These are phyloP conservation scores for Cystobasidium onofrii DNA, from an alignment of 768 basidiomycete genomes.

Conservation along the genomic window DNA sequence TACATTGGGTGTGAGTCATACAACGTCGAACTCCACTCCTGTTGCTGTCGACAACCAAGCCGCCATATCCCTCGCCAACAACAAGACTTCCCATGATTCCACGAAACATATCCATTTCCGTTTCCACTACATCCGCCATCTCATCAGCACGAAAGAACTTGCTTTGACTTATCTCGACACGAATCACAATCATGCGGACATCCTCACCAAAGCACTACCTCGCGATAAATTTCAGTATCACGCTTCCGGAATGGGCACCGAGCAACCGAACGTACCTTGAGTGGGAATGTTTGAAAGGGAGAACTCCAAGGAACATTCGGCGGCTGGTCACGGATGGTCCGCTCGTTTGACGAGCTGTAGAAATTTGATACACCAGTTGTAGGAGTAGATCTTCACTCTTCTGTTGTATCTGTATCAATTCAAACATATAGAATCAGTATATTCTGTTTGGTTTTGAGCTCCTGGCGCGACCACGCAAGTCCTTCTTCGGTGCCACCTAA, in stretches of 20 bases:
- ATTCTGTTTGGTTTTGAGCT: no score
- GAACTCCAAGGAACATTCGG: no score
- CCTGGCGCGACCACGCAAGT: no score
- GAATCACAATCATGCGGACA: conserved; percentile 42
- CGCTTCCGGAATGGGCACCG: neutral
- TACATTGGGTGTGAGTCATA: neutral
- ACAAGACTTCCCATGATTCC: conserved; percentile 44
- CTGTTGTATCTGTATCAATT: no score
- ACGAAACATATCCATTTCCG: conserved; percentile 49
- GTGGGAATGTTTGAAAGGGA: no score
- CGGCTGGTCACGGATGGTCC: no score
- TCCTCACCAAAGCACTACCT: conserved; percentile 40
- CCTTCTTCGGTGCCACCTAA: neutral
- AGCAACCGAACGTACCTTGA: no score
- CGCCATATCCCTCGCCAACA: conserved; percentile 44
- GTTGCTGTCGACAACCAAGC: conserved; percentile 42
- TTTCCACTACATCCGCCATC: conserved; percentile 46
- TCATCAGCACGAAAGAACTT: conserved; percentile 38
- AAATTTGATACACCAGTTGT: no score
- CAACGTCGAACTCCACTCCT: neutral
- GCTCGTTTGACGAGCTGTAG: no score
- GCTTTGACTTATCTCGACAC: conserved; percentile 35
- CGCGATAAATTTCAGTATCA: conserved; percentile 33
- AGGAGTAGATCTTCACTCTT: no score
- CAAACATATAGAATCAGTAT: no score